phyloP scores from a whole-genome alignment of 352 stramenopile species.

The Phytophthora kernoviae region DNA sequence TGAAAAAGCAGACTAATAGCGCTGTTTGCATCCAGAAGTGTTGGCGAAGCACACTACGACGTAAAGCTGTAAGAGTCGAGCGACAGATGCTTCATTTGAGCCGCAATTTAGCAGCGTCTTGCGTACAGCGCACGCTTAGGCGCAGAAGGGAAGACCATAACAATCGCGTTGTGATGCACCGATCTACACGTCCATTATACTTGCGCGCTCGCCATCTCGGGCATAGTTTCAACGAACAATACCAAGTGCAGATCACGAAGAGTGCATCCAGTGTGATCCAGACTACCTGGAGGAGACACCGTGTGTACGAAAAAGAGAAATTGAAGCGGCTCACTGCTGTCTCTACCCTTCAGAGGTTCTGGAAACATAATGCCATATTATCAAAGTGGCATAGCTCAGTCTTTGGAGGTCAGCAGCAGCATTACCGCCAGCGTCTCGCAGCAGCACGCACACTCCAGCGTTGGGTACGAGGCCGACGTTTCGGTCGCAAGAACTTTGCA shows the following conservation, averaged over 20 bases:
- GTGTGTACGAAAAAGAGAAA: conserved; percentile 12
- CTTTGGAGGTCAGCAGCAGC: background rate
- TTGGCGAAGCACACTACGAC: conserved; percentile 31
- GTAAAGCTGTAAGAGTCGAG: conserved; percentile 17
- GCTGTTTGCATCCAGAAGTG: conserved; percentile 42
- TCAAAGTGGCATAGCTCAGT: conserved; percentile 13
- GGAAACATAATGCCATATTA: conserved; percentile 4
- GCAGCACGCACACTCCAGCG: conserved; percentile 19
- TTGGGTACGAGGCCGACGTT: conserved; percentile 16
- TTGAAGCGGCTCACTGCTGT: conserved; percentile 6
- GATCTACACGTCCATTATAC: conserved; percentile 54
- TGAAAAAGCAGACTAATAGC: conserved; percentile 28
- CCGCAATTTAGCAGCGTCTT: conserved; percentile 45
- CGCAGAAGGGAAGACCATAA: conserved; percentile 34
- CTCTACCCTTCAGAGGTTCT: conserved; percentile 10
- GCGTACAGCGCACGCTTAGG: conserved; percentile 54
- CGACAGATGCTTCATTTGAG: conserved; percentile 33
- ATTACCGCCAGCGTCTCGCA: conserved; percentile 9
- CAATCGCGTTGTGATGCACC: conserved; percentile 31
- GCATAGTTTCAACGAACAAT: conserved; percentile 36
- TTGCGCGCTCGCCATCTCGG: conserved; percentile 35
- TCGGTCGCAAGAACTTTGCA: background rate
- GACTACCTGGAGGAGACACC: conserved; percentile 51
- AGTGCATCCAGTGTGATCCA: conserved; percentile 55
- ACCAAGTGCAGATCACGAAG: conserved; percentile 40